Conservation (phyloP, 768 basidiomycete species). For the Mycena venus region DNA sequence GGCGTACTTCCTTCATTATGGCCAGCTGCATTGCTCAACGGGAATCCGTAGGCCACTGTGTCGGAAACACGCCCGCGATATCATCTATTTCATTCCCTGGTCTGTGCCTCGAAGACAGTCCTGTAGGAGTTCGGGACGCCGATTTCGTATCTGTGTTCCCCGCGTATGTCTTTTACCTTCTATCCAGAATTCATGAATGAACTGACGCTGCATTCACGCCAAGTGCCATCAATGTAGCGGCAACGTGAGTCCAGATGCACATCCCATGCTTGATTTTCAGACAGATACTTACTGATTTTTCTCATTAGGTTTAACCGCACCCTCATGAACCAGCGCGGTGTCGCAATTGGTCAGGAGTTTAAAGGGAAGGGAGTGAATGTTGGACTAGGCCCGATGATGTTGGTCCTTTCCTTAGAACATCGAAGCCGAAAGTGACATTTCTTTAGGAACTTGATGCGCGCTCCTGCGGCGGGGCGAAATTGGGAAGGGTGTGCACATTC, state of each 20-base stretch:
- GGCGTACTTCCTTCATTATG: too few species aligned
- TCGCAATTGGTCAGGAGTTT: conserved; percentile 72
- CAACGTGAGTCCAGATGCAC: conserved; percentile 45
- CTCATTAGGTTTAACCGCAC: conserved; percentile 57
- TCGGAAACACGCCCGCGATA: conserved; percentile 65
- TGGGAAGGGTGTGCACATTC: conserved; percentile 60
- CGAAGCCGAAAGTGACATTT: not conserved
- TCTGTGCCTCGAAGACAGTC: conserved; percentile 65
- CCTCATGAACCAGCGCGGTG: conserved; percentile 68
- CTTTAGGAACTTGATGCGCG: conserved; percentile 58
- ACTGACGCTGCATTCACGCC: not conserved
- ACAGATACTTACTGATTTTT: too few species aligned
- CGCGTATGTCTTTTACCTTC: conserved; percentile 47
- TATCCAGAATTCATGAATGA: not conserved
- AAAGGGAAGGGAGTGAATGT: conserved; percentile 72
- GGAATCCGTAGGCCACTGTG: conserved; percentile 52
- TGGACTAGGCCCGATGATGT: conserved; percentile 66
- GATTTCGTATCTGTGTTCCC: conserved; percentile 65
- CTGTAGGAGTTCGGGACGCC: conserved; percentile 63
- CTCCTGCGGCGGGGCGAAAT: conserved; percentile 62
- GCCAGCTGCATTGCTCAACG: not conserved
- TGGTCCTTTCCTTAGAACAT: conserved; percentile 19
- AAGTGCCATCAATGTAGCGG: conserved; percentile 65
- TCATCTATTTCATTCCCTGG: conserved; percentile 63
- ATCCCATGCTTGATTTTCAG: too few species aligned